Conservation (phyloP, 768 basidiomycete genomes). For the Panellus pusillus region DNA sequence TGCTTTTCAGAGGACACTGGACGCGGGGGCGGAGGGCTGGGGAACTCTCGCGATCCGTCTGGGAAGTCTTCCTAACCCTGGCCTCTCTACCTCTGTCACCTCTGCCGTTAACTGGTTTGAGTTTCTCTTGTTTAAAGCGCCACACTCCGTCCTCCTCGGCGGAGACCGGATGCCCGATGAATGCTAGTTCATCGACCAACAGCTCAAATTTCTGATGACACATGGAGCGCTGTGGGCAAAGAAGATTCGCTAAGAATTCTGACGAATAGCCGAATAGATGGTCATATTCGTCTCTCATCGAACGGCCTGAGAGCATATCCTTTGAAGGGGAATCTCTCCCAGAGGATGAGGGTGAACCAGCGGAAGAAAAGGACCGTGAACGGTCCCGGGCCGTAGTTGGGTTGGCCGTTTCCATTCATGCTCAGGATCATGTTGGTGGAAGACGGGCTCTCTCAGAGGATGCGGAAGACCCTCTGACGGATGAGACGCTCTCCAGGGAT, state of each 20-base stretch:
- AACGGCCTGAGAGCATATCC: slow-evolving; percentile 38
- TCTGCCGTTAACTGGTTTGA: slow-evolving; percentile 29
- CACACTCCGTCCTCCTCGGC: slow-evolving; percentile 71
- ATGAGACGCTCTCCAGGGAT: slow-evolving; percentile 71
- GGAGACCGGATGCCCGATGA: slow-evolving; percentile 93
- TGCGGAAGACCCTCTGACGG: slow-evolving; percentile 37
- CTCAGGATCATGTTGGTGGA: slow-evolving; percentile 40
- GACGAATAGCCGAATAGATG: slow-evolving; percentile 77
- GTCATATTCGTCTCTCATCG: slow-evolving; percentile 55
- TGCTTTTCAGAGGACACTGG: slow-evolving; percentile 36
- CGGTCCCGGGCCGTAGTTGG: slow-evolving; percentile 48
- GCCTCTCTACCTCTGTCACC: slow-evolving; percentile 58
- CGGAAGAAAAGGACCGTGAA: slow-evolving; percentile 51
- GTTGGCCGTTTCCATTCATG: slow-evolving; percentile 64
- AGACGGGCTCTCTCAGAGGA: slow-evolving; percentile 24
- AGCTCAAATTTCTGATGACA: slow-evolving; percentile 96
- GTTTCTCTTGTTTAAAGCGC: slow-evolving; percentile 69
- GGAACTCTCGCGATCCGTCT: slow-evolving; percentile 31
- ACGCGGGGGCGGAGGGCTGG: slow-evolving; percentile 30
- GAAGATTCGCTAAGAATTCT: slow-evolving; percentile 76
- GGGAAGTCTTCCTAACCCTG: slow-evolving; percentile 37
- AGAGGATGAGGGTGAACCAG: slow-evolving; percentile 45
- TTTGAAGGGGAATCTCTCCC: slow-evolving; percentile 51
- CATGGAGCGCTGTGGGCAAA: slow-evolving; percentile 75
- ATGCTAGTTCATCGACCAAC: slow-evolving; percentile 85